These are phyloP conservation scores for Coemansia umbellata DNA, from an alignment of 192 early-diverging fungal species.

Conservation along the genomic window DNA sequence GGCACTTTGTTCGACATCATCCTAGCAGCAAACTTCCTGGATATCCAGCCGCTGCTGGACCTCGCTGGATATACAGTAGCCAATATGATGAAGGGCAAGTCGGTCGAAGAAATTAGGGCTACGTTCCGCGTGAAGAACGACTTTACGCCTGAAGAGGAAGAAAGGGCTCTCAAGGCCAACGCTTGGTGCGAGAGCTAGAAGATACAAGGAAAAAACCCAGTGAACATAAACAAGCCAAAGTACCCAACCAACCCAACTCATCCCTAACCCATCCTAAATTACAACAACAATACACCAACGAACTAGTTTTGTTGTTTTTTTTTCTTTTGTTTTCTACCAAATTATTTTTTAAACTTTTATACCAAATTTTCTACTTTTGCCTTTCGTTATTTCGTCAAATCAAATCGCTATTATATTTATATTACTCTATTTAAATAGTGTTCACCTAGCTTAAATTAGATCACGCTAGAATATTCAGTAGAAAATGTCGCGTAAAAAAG, in stretches of 20 bases:
- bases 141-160: constrained; percentile 71
- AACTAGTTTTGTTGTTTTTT: constrained; percentile 6
- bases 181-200: constrained; percentile 55
- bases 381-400: no score
- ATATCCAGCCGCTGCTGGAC: constrained; percentile 67
- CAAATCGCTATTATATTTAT: not conserved
- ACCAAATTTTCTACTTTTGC: no score
- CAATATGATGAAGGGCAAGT: constrained; percentile 85
- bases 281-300: no score
- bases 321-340: not conserved
- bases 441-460: no score
- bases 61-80: constrained; percentile 81
- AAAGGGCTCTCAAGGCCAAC: constrained; percentile 59
- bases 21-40: constrained; percentile 84
- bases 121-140: constrained; percentile 67
- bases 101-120: constrained; percentile 81
- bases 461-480: no score
- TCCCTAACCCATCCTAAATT: no score
- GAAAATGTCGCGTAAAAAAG: constrained; percentile 13
- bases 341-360: no score
- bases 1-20: constrained; percentile 91
- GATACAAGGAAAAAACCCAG: not conserved
- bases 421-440: not conserved
- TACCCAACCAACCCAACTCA: no score
- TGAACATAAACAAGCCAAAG: no score